Evolutionary conservation across 1,284 basidiomycete species (phyloP).

Genomic region (Cutaneotrichosporon arboriforme): DNA sequence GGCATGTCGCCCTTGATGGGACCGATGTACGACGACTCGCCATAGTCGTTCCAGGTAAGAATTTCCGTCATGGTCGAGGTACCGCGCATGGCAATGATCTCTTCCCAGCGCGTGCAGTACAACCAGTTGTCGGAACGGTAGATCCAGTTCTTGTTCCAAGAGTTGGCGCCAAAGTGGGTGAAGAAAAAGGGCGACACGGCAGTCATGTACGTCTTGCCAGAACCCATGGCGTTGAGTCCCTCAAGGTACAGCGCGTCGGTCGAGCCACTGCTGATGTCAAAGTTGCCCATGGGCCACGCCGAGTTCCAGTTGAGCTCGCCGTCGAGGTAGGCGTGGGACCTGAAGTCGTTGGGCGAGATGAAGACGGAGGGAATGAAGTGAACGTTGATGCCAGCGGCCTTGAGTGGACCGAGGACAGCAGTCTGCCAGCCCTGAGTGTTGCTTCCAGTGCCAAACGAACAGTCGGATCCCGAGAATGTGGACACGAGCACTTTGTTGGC

Average conservation of each 20-base stretch:
- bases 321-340: constrained; percentile 36
- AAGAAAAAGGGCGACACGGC: constrained; percentile 46
- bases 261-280: constrained; percentile 23
- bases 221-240: constrained; percentile 19
- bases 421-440: constrained; percentile 30
- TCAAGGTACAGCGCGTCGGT: constrained; percentile 30
- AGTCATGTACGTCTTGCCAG: constrained; percentile 43
- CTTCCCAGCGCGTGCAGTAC: constrained; percentile 43
- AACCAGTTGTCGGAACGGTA: constrained; percentile 45
- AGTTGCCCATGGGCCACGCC: constrained; percentile 47
- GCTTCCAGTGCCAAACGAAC: constrained; percentile 59
- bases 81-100: constrained; percentile 36
- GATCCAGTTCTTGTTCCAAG: constrained; percentile 48
- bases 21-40: constrained; percentile 48
- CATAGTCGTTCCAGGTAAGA: constrained; percentile 40
- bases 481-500: constrained; percentile 59
- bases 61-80: constrained; percentile 39
- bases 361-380: constrained; percentile 48
- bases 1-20: constrained; percentile 45
- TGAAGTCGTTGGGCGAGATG: constrained; percentile 30
- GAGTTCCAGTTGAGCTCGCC: constrained; percentile 50
- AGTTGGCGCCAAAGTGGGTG: constrained; percentile 40
- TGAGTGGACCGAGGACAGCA: constrained; percentile 11
- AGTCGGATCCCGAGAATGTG: constrained; percentile 69
- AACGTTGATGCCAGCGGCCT: constrained; percentile 19